Evolutionary conservation across 2,329 filamentous ascomycete genomes (phyloP).

Genomic region (Diaporthe sp.): DNA sequence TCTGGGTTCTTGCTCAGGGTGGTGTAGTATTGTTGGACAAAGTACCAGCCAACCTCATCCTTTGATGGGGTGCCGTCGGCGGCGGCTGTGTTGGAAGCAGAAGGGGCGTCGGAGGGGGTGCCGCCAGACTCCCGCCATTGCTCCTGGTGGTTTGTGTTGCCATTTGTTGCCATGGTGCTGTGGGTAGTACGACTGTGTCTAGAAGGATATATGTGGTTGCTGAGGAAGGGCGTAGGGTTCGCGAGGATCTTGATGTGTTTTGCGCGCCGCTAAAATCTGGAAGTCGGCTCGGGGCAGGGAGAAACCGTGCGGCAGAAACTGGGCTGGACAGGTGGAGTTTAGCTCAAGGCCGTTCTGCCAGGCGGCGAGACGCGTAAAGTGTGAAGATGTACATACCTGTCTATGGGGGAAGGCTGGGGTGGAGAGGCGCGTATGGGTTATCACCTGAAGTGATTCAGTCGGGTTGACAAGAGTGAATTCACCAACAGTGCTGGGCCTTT

Average conservation of each 20-base stretch:
- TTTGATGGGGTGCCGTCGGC: slow-evolving; percentile 70
- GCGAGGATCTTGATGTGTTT: not conserved
- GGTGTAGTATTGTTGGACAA: slow-evolving; percentile 99
- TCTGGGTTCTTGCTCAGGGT: slow-evolving; percentile 94
- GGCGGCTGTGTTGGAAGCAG: slow-evolving; percentile 43
- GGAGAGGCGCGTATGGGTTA: not conserved
- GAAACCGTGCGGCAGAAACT: slow-evolving; percentile 15
- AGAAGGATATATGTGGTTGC: slow-evolving; percentile 6
- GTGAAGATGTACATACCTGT: slow-evolving; percentile 7
- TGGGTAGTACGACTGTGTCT: slow-evolving; percentile 33
- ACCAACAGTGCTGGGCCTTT: not conserved
- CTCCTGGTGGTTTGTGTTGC: slow-evolving; percentile 59
- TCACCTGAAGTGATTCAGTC: not conserved
- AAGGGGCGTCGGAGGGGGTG: slow-evolving; percentile 44
- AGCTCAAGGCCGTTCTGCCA: slow-evolving; percentile 14
- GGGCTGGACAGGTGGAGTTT: slow-evolving; percentile 14
- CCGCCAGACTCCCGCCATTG: slow-evolving; percentile 51
- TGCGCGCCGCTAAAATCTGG: slow-evolving; percentile 9
- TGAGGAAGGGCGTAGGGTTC: not conserved
- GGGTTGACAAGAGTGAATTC: slow-evolving; percentile 4
- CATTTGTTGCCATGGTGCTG: slow-evolving; percentile 67
- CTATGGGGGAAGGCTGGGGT: not conserved
- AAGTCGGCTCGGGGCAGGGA: slow-evolving; percentile 17
- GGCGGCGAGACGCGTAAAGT: not conserved
- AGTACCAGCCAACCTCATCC: slow-evolving; percentile 99